phyloP scores from a whole-genome alignment of 2,329 filamentous ascomycete genomes.

The Dothistroma septosporum region DNA sequence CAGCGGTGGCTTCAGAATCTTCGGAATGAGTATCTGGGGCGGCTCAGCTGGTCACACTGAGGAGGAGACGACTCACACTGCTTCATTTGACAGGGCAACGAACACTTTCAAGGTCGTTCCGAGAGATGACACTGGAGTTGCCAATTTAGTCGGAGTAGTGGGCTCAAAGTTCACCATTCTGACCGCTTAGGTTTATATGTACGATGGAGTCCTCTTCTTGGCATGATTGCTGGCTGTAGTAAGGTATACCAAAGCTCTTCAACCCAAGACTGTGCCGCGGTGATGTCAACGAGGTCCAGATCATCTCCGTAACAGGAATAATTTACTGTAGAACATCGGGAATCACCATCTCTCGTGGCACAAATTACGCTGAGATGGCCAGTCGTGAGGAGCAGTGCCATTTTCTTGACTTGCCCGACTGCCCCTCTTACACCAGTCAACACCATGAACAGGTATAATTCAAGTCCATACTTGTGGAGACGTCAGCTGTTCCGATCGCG shows the following conservation, averaged over 20 bases:
- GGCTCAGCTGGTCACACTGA: not conserved
- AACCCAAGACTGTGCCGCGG: too few species aligned
- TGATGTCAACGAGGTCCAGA: too few species aligned
- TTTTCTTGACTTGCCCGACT: conserved; percentile 50
- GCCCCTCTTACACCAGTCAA: conserved; percentile 46
- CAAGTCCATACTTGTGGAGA: too few species aligned
- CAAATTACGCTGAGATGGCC: conserved; percentile 33
- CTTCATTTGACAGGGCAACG: not conserved
- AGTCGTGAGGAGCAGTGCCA: conserved; percentile 51
- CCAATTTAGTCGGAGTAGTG: not conserved
- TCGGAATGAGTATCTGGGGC: not conserved
- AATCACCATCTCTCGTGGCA: too few species aligned
- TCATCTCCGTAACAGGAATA: not conserved
- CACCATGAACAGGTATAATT: conserved; percentile 52
- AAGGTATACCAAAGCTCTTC: too few species aligned
- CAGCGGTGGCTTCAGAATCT: not conserved
- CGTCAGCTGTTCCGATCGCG: too few species aligned
- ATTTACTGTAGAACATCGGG: not conserved
- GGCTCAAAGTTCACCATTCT: not conserved
- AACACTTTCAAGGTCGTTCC: not conserved
- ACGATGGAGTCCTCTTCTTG: too few species aligned
- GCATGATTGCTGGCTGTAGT: too few species aligned
- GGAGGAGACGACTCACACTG: not conserved
- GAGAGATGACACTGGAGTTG: not conserved
- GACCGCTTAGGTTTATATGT: not conserved